Conservation (phyloP, 371 early-diverging fungal genomes). For the Mucor sp. region DNA sequence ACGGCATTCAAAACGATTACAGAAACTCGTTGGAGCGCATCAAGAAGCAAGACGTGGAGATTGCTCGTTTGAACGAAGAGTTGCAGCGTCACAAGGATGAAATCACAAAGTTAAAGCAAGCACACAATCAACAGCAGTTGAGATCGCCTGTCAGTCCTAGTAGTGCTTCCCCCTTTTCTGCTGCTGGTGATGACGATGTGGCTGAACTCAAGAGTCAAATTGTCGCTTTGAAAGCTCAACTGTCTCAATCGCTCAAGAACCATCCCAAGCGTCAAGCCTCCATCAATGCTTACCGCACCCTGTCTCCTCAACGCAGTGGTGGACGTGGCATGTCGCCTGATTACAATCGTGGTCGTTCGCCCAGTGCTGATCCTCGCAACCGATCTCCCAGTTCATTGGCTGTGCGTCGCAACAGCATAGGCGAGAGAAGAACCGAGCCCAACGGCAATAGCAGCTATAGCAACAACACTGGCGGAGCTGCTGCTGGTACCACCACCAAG, state of each 20-base stretch:
- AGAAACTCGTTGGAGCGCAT: conserved; percentile 58
- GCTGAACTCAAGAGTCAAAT: conserved; percentile 56
- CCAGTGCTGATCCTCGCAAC: conserved; percentile 36
- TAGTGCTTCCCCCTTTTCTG: conserved; percentile 12
- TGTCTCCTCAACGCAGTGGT: conserved; percentile 38
- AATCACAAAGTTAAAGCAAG: conserved; percentile 64
- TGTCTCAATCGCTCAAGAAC: conserved; percentile 43
- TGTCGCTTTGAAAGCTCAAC: conserved; percentile 53
- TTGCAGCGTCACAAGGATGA: conserved; percentile 69
- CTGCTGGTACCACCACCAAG: conserved; percentile 5
- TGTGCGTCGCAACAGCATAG: conserved; percentile 39
- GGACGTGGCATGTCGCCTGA: conserved; percentile 45
- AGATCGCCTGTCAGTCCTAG: conserved; percentile 17
- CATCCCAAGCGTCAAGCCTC: conserved; percentile 49
- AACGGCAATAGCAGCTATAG: background rate
- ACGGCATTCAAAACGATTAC: conserved; percentile 50
- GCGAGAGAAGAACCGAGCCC: conserved; percentile 8
- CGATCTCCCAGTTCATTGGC: conserved; percentile 40
- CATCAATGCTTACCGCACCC: conserved; percentile 34
- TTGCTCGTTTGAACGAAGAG: conserved; percentile 62
- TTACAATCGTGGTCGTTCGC: conserved; percentile 19
- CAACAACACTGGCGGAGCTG: too few relatives aligned
- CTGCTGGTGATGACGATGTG: conserved; percentile 36
- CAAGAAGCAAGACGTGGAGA: conserved; percentile 68
- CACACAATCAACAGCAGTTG: conserved; percentile 9